Percentiles rank a stretch among this genome's conserved stretches.
phyloP scores from a whole-genome alignment of 441 rosid genomes.

The Flueggea neowawraea region DNA sequence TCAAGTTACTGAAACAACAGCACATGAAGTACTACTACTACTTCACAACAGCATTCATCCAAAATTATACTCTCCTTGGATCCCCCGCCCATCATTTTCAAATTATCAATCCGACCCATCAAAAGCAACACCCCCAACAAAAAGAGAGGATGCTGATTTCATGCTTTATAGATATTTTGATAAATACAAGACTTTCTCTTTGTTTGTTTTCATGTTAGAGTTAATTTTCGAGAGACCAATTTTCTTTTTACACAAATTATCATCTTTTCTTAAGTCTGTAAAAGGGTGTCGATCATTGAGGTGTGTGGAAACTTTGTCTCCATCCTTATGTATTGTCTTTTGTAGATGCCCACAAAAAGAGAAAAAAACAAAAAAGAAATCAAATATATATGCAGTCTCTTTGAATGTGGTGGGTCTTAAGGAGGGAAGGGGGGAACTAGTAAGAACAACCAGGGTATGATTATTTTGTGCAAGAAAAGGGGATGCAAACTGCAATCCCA shows the following conservation, averaged over 20 bases:
- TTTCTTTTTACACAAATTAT: not conserved
- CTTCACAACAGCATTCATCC: too few relatives aligned
- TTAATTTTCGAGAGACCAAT: too few relatives aligned
- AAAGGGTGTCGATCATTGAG: conserved; percentile 18
- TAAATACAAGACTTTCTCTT: too few relatives aligned
- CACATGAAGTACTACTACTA: conserved; percentile 21
- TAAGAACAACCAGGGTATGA: not conserved
- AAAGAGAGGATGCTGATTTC: conserved; percentile 3
- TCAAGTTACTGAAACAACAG: conserved; percentile 12
- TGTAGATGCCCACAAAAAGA: conserved; percentile 25
- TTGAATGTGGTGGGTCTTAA: not conserved
- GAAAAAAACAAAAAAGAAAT: not conserved
- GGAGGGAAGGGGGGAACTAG: too few relatives aligned
- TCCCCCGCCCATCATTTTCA: conserved; percentile 52
- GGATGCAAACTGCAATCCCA: conserved; percentile 3
- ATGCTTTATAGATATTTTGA: too few relatives aligned
- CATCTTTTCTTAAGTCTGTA: conserved; percentile 46
- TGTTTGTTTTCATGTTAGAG: too few relatives aligned
- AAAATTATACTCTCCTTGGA: conserved; percentile 31
- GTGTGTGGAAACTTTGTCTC: conserved; percentile 52
- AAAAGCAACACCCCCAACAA: conserved; percentile 2
- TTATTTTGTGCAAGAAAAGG: conserved; percentile 11
- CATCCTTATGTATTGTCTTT: conserved; percentile 29
- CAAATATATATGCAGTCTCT: not conserved
- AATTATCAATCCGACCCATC: conserved; percentile 21